These are phyloP conservation scores for Colletotrichum sp. DNA, from an alignment of 2,329 filamentous ascomycete genomes.

Conservation along the genomic window DNA sequence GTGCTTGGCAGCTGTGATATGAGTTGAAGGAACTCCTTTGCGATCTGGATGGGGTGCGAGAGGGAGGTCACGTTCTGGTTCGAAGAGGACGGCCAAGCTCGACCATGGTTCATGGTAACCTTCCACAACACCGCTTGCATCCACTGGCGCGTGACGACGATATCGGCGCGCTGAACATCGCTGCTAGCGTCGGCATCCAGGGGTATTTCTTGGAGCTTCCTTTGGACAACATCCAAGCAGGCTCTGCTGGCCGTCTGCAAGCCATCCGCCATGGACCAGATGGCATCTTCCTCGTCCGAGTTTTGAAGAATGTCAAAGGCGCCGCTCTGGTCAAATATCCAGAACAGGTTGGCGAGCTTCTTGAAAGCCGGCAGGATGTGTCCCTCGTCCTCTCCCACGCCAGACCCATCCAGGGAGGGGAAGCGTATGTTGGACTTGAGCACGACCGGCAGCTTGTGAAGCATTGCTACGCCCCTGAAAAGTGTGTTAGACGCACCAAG, in stretches of 20 bases:
- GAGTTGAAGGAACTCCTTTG: slow-evolving; percentile 47
- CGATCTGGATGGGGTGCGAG: slow-evolving; percentile 45
- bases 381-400: slow-evolving; percentile 41
- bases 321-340: slow-evolving; percentile 53
- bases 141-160: slow-evolving; percentile 55
- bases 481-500: not conserved
- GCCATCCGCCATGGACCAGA: slow-evolving; percentile 29
- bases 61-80: slow-evolving; percentile 22
- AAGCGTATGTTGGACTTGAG: slow-evolving; percentile 43
- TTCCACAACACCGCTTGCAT: slow-evolving; percentile 55
- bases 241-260: slow-evolving; percentile 23
- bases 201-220: slow-evolving; percentile 44
- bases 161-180: slow-evolving; percentile 53
- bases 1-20: slow-evolving; percentile 47
- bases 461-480: slow-evolving; percentile 49
- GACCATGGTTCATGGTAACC: slow-evolving; percentile 37
- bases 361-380: slow-evolving; percentile 53
- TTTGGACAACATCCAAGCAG: slow-evolving; percentile 44
- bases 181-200: slow-evolving; percentile 43
- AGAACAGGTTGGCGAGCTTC: slow-evolving; percentile 53
- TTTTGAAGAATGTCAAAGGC: slow-evolving; percentile 51
- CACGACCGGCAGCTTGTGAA: slow-evolving; percentile 53
- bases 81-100: slow-evolving; percentile 20
- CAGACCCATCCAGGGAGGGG: slow-evolving; percentile 35
- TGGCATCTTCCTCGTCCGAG: slow-evolving; percentile 33